These are phyloP conservation scores for Leccinum sublutescens DNA, from an alignment of 768 basidiomycete genomes.

Conservation along the genomic window DNA sequence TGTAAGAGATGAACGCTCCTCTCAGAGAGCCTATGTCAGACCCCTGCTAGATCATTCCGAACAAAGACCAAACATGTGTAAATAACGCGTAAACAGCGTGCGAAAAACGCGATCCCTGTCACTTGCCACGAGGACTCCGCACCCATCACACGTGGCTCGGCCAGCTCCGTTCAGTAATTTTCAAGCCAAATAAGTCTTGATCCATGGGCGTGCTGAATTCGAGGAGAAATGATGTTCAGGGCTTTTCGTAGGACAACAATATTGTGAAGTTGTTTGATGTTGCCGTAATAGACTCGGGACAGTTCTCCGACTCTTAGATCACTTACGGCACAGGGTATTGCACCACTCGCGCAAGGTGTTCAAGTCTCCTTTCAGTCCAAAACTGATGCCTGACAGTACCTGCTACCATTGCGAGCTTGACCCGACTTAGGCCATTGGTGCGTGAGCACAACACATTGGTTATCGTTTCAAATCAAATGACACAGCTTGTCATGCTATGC, in stretches of 20 bases:
- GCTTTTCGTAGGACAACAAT: too few relatives aligned
- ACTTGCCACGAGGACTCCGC: conserved; percentile 15
- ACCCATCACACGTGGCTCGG: conserved; percentile 14
- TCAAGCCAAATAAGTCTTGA: too few relatives aligned
- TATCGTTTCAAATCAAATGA: too few relatives aligned
- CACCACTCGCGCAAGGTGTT: neutral
- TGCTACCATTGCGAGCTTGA: conserved; percentile 39
- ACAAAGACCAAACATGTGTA: conserved; percentile 25
- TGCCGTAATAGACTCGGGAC: too few relatives aligned
- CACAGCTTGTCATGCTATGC: neutral
- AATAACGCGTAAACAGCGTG: conserved; percentile 34
- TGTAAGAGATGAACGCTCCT: neutral
- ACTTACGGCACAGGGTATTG: too few relatives aligned
- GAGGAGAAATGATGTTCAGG: too few relatives aligned
- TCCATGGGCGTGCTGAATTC: too few relatives aligned
- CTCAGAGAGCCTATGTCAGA: neutral
- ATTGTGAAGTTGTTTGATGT: too few relatives aligned
- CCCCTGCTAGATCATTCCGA: conserved; percentile 17
- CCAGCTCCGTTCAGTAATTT: neutral
- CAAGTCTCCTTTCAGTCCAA: conserved; percentile 18
- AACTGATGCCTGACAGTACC: conserved; percentile 19
- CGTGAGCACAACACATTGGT: conserved; percentile 32
- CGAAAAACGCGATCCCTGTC: conserved; percentile 22
- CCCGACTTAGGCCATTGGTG: conserved; percentile 42
- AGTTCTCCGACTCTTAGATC: too few relatives aligned